These are phyloP conservation scores for Russula foetens DNA, from an alignment of 768 basidiomycete genomes.

Conservation along the genomic window DNA sequence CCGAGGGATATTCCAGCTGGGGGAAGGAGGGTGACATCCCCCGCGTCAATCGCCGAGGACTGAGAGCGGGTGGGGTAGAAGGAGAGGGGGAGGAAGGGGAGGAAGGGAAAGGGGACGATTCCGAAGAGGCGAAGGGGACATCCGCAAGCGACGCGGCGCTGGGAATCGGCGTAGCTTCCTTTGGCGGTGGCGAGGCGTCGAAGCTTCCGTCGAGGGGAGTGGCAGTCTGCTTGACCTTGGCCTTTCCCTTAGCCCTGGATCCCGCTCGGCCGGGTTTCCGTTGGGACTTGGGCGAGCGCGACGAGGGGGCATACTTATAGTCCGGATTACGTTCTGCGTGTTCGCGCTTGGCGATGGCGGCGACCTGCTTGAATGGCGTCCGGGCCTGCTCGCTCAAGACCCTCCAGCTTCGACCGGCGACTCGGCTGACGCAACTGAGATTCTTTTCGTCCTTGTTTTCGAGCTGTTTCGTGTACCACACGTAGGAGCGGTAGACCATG, in stretches of 20 bases:
- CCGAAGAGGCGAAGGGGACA: background rate
- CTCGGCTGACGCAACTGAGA: slow-evolving; percentile 65
- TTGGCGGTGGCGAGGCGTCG: background rate
- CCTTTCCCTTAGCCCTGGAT: slow-evolving; percentile 29
- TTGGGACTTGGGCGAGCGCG: slow-evolving; percentile 26
- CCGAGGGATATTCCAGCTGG: background rate
- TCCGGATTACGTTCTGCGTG: slow-evolving; percentile 48
- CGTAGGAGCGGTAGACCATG: slow-evolving; percentile 70
- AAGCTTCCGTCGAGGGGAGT: slow-evolving; percentile 27
- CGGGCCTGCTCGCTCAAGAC: slow-evolving; percentile 40
- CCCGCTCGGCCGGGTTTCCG: slow-evolving; percentile 30
- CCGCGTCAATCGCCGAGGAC: background rate
- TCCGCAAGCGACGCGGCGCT: too few relatives aligned
- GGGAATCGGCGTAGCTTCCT: background rate
- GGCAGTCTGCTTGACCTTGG: slow-evolving; percentile 36
- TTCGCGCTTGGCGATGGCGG: slow-evolving; percentile 37
- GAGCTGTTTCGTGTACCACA: slow-evolving; percentile 43
- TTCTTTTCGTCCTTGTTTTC: slow-evolving; percentile 43
- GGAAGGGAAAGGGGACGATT: background rate
- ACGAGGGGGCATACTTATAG: slow-evolving; percentile 54
- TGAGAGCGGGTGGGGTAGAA: background rate
- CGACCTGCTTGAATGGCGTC: slow-evolving; percentile 37
- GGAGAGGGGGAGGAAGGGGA: background rate
- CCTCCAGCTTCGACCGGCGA: slow-evolving; percentile 66
- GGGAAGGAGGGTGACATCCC: background rate